Evolutionary conservation across 2,329 filamentous ascomycete genomes (phyloP).

Genomic region (Monosporascus sp.): DNA sequence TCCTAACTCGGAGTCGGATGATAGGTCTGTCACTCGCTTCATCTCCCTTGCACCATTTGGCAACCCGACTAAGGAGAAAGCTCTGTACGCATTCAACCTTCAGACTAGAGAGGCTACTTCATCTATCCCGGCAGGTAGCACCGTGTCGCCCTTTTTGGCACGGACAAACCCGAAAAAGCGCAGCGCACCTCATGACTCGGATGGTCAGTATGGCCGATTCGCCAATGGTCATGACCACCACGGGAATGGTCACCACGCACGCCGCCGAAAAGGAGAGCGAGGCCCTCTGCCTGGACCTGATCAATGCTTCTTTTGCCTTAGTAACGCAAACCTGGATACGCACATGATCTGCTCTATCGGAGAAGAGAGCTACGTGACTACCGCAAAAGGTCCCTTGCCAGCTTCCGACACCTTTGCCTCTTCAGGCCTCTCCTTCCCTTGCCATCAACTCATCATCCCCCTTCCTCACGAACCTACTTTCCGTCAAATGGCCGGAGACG

Average conservation of each 20-base stretch:
- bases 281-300: conserved; percentile 63
- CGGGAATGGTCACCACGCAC: conserved; percentile 39
- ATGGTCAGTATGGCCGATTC: conserved; percentile 50
- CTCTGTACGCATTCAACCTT: conserved; percentile 72
- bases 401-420: conserved; percentile 60
- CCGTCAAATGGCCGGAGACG: conserved; percentile 56
- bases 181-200: conserved; percentile 31
- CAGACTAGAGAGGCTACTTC: conserved; percentile 56
- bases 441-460: conserved; percentile 88
- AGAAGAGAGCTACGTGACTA: conserved; percentile 81
- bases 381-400: conserved; percentile 83
- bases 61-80: conserved; percentile 72
- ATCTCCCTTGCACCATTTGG: conserved; percentile 79
- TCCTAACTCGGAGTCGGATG: conserved; percentile 35
- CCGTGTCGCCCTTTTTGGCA: conserved; percentile 64
- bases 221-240: conserved; percentile 40
- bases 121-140: conserved; percentile 63
- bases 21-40: conserved; percentile 71
- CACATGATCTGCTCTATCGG: conserved; percentile 91
- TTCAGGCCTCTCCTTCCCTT: conserved; percentile 66
- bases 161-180: conserved; percentile 51
- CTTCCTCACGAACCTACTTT: conserved; percentile 76
- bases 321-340: conserved; percentile 74
- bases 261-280: conserved; percentile 37
- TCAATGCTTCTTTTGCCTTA: conserved; percentile 92